Evolutionary conservation across 371 early-diverging fungal genomes (phyloP).

Genomic region (Dichotomocladium elegans): DNA sequence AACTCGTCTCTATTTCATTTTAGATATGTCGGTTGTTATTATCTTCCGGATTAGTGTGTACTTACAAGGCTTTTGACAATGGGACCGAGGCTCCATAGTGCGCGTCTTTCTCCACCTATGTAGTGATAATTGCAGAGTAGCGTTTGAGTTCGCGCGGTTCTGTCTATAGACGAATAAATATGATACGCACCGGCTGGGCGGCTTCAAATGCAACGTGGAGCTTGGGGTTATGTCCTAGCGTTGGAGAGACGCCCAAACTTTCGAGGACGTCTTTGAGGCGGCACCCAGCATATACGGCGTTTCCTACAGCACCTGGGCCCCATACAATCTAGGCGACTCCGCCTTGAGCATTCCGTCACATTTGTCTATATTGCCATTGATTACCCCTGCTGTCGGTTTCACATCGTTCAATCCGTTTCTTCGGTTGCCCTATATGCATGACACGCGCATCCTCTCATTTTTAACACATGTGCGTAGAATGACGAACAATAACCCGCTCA

Average conservation of each 20-base stretch:
- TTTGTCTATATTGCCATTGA: constrained; percentile 3
- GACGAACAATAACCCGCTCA: not conserved
- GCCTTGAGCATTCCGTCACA: not conserved
- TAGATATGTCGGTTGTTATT: not conserved
- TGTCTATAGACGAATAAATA: not conserved
- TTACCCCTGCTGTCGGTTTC: constrained; percentile 69
- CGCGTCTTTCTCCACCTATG: constrained; percentile 53
- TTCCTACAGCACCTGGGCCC: constrained; percentile 79
- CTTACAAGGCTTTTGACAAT: constrained; percentile 69
- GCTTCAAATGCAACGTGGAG: constrained; percentile 74
- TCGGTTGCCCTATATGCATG: constrained; percentile 61
- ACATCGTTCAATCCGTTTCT: constrained; percentile 77
- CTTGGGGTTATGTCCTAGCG: constrained; percentile 28
- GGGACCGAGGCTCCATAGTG: constrained; percentile 86
- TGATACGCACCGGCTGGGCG: constrained; percentile 55
- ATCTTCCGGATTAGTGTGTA: not conserved
- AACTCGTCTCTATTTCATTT: constrained; percentile 52
- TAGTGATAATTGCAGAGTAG: not conserved
- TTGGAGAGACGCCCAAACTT: constrained; percentile 39
- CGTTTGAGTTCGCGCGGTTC: too few relatives aligned
- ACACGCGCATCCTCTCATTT: not conserved
- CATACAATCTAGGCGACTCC: constrained; percentile 52
- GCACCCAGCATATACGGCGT: constrained; percentile 76
- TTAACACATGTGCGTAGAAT: too few relatives aligned
- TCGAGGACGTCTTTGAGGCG: constrained; percentile 70